Base-by-base conservation (phyloP, 2,329 filamentous ascomycete genomes). In the Alternaria metachromatica region DNA sequence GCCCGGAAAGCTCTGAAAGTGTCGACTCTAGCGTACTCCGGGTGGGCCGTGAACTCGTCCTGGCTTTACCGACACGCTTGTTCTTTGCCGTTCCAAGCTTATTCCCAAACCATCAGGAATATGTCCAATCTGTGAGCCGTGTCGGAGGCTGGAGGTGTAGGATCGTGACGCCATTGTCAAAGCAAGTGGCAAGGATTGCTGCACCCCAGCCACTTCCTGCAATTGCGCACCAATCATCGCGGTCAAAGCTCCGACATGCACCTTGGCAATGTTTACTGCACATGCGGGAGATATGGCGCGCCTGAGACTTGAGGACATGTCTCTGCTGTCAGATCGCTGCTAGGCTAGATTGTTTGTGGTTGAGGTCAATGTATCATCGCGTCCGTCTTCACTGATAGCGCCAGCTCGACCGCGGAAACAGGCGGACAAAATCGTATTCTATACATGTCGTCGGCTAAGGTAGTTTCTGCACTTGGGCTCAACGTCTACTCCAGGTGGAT, bases 151-250 rank as follows among this genome's bases (percentile, higher is more conserved):
- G 18, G 48, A 41, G 58, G 37, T 41, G 37, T 28, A 44, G 26
- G 23, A 55, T 18, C 51, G 55, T 61, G 57, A 66, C 62, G 58
- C 45, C 56, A 60, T 55, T 45, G 26, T 53, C 37, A n/a, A 60
- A 43, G 18, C 48, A 46, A n/a, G 58, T 28, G 15, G 41, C 49
- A 58, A 43, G 58, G 62, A 50, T 61, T 44, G 54, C 54, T 50
- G 30, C 28, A 28, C 45, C 28, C 60, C 60, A 53, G 60, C 60
- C 60, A 48, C 60, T 59, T 50, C 20, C 23, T 49, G 41, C 41
- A 50, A 44, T 48, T 58, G 58, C 58, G 58, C 58, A 44, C 61
- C 64, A 64, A 60, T 58, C 53, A 58, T 11, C 2, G 15, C 33
- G 48, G 18, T 25, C 6, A 12, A 54, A 64, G 15, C 54, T 62